Evolutionary conservation across 75 land plant species (phyloP).

Genomic region (Picea glauca): DNA sequence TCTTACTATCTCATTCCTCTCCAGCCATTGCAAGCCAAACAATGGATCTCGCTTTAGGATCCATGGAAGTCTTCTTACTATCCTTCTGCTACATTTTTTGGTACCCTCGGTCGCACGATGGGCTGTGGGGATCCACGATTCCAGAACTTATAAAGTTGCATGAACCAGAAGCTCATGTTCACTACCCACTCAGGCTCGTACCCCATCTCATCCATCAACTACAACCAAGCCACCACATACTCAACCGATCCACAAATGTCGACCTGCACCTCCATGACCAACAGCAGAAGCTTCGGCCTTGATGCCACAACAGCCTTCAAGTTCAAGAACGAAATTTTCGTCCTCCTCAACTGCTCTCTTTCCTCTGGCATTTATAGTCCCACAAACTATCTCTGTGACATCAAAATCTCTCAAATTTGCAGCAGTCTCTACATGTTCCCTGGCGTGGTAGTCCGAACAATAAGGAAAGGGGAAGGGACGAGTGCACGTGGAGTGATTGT

Average conservation of each 20-base stretch:
- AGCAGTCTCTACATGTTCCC: constrained; percentile 8
- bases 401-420: constrained; percentile 10
- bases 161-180: constrained; percentile 6
- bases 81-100: too few species aligned
- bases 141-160: constrained; percentile 5
- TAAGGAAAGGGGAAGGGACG: too few species aligned
- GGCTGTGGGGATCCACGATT: constrained; percentile 15
- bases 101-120: neutral
- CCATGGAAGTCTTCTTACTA: too few species aligned
- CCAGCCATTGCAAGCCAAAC: too few species aligned
- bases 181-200: constrained; percentile 9
- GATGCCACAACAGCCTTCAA: constrained; percentile 12
- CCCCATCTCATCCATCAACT: constrained; percentile 9
- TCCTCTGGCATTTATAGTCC: neutral
- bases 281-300: constrained; percentile 9
- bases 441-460: neutral
- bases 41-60: too few species aligned
- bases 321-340: constrained; percentile 5
- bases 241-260: constrained; percentile 12
- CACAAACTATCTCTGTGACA: constrained; percentile 10
- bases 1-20: too few species aligned
- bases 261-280: constrained; percentile 10
- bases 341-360: constrained; percentile 15
- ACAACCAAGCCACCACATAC: neutral
- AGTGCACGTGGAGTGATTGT: too few species aligned